These are phyloP conservation scores for Triticum monococcum DNA, from an alignment of 176 grass and related monocot genomes.

Conservation along the genomic window DNA sequence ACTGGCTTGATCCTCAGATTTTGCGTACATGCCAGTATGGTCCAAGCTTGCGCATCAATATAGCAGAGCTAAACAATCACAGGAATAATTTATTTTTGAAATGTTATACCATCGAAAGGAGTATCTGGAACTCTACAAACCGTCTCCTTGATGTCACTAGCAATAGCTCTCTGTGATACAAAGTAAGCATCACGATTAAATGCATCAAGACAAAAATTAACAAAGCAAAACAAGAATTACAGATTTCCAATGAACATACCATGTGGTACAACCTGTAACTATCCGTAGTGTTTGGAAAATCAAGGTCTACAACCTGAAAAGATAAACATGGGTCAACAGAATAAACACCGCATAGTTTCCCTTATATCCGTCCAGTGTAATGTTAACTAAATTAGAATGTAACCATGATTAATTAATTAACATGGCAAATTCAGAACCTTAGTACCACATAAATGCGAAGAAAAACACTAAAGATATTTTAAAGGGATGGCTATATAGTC, in stretches of 20 bases:
- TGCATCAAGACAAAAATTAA: conserved; percentile 18
- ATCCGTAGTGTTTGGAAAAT: conserved; percentile 90
- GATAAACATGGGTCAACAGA: conserved; percentile 23
- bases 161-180: conserved; percentile 81
- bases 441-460: neutral
- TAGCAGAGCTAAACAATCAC: neutral
- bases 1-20: neutral
- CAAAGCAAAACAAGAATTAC: conserved; percentile 8
- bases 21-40: neutral
- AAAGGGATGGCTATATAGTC: neutral
- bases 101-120: conserved; percentile 81
- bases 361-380: neutral
- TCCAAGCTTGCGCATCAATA: neutral
- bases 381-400: neutral
- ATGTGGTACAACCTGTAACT: conserved; percentile 88
- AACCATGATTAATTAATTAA: conserved; percentile 15
- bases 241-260: conserved; percentile 50
- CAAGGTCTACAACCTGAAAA: conserved; percentile 81
- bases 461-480: neutral
- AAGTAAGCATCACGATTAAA: conserved; percentile 21
- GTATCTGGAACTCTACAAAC: conserved; percentile 95
- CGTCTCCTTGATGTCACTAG: conserved; percentile 94
- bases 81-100: conserved; percentile 20
- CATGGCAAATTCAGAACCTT: neutral
- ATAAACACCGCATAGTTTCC: neutral